These are phyloP conservation scores for Cucurbita maxima DNA, from an alignment of 306 rosid genomes.

Conservation along the genomic window DNA sequence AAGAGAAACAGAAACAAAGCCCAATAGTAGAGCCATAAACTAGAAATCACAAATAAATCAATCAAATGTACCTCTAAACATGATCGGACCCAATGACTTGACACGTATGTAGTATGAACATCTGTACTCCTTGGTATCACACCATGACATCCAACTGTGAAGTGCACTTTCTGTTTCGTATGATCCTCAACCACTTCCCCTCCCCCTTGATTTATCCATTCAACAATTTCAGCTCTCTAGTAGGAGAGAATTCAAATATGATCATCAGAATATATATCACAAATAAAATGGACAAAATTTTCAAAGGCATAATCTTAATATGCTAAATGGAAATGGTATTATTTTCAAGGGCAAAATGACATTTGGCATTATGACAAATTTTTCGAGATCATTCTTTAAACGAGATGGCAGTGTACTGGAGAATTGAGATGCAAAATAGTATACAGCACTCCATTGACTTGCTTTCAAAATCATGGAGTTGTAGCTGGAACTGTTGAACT, in stretches of 20 bases:
- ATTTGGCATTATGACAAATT: not conserved
- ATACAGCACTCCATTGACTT: not conserved
- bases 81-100: constrained; percentile 90
- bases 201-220: constrained; percentile 84
- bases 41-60: constrained; percentile 10
- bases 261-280: not conserved
- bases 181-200: constrained; percentile 47
- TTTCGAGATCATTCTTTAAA: not conserved
- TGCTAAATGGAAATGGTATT: not conserved
- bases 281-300: not conserved
- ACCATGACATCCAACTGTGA: constrained; percentile 72
- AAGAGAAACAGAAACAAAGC: constrained; percentile 6
- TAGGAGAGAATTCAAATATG: not conserved
- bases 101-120: constrained; percentile 28
- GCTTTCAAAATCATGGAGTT: not conserved
- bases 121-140: constrained; percentile 19
- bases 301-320: not conserved
- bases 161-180: constrained; percentile 33
- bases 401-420: not conserved
- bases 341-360: not conserved
- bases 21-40: not conserved
- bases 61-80: constrained; percentile 62
- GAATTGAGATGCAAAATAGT: no score
- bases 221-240: constrained; percentile 69
- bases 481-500: not conserved